Conservation (phyloP, 2,329 filamentous ascomycete species). For the Aspergillus ruber region DNA sequence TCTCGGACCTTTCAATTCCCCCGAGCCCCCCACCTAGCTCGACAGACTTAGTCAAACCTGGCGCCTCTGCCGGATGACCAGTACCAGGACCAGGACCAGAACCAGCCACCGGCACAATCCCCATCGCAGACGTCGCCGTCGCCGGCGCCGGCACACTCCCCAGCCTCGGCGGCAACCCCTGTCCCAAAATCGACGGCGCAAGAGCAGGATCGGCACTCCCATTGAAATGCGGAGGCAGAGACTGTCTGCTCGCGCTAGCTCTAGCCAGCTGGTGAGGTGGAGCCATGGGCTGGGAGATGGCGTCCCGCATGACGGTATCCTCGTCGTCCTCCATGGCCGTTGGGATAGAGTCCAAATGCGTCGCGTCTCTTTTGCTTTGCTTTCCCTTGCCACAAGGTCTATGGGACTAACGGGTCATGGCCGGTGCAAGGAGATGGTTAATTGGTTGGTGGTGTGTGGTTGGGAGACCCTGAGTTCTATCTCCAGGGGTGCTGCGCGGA, state of each 20-base stretch:
- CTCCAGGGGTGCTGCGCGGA: no score
- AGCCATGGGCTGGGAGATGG: conserved; percentile 15
- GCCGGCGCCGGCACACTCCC: not conserved
- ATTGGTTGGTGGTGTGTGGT: no score
- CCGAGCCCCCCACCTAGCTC: conserved; percentile 18
- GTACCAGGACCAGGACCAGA: conserved; percentile 3
- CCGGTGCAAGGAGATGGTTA: conserved; percentile 1
- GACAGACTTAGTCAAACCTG: conserved; percentile 16
- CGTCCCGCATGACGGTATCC: conserved; percentile 35
- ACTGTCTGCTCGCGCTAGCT: conserved; percentile 10
- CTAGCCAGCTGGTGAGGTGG: conserved; percentile 11
- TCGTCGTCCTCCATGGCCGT: conserved; percentile 30
- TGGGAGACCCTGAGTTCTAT: no score
- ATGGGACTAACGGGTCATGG: conserved; percentile 12
- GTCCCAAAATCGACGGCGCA: conserved; percentile 16
- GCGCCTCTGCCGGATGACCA: conserved; percentile 12
- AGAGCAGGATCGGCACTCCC: conserved; percentile 15
- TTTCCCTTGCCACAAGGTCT: conserved; percentile 3
- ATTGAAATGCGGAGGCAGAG: conserved; percentile 13
- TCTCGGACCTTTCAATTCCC: conserved; percentile 23
- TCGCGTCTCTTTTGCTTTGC: conserved; percentile 6
- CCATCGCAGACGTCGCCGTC: not conserved
- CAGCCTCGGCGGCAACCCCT: conserved; percentile 8
- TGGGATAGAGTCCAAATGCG: conserved; percentile 2
- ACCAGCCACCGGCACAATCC: conserved; percentile 2